Percentiles rank a stretch among this genome's conserved stretches.
phyloP scores from a whole-genome alignment of 2,329 filamentous ascomycete species.

The Dactylellina cionopaga region DNA sequence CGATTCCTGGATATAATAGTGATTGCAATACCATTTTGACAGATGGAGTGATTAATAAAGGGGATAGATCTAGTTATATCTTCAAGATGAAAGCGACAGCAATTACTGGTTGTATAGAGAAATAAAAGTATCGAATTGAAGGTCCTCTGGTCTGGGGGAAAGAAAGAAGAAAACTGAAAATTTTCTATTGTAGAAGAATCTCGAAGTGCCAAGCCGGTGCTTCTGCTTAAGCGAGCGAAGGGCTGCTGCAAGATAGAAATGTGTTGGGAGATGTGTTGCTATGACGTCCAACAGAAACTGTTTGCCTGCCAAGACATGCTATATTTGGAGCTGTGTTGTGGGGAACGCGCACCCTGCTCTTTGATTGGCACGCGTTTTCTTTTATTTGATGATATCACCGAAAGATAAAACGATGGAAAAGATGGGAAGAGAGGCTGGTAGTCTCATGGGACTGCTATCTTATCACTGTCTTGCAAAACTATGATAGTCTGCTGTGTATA shows the following conservation, averaged over 20 bases:
- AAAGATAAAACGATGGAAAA: too few relatives aligned
- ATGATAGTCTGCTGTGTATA: too few relatives aligned
- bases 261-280: slow-evolving; percentile 28
- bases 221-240: too few relatives aligned
- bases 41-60: not conserved
- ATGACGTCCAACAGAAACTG: not conserved
- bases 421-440: too few relatives aligned
- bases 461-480: too few relatives aligned
- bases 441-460: not conserved
- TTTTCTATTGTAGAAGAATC: slow-evolving; percentile 27
- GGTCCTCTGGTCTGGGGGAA: not conserved
- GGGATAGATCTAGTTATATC: not conserved
- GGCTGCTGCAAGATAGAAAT: too few relatives aligned
- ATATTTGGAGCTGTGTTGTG: slow-evolving; percentile 23
- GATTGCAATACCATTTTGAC: slow-evolving; percentile 13
- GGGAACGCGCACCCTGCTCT: slow-evolving; percentile 17
- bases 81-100: not conserved
- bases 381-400: slow-evolving; percentile 19
- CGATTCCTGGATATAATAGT: not conserved
- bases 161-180: slow-evolving; percentile 30
- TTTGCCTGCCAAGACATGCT: slow-evolving; percentile 3
- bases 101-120: not conserved
- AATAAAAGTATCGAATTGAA: not conserved
- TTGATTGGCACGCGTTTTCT: slow-evolving; percentile 12
- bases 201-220: slow-evolving; percentile 29